A percentile compares a stretch with the other conserved stretches of the same genome.
Conservation (phyloP, 768 basidiomycete species). For the Scleroderma citrinum region DNA sequence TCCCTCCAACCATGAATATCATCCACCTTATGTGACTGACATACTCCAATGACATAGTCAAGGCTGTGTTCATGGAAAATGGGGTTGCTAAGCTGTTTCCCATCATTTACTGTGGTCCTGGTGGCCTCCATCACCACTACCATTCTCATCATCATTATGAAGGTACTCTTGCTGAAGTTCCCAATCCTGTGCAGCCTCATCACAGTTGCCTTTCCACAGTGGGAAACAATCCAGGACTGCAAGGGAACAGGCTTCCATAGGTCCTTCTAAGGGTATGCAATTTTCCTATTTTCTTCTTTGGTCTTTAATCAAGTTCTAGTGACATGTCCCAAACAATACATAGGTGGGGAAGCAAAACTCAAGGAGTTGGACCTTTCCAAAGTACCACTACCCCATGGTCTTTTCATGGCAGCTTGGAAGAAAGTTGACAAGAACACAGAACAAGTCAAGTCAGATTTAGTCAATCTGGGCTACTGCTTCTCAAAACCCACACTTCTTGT, state of each 20-base stretch:
- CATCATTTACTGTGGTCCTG: not conserved
- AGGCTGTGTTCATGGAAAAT: not conserved
- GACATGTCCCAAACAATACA: no score
- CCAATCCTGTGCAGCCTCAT: no score
- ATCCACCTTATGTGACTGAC: not conserved
- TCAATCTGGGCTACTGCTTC: conserved; percentile 6
- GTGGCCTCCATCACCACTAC: not conserved
- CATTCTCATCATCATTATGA: not conserved
- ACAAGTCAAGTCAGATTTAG: not conserved
- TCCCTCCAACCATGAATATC: conserved; percentile 3
- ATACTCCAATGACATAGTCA: not conserved
- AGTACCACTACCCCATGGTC: no score
- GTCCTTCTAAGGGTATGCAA: no score
- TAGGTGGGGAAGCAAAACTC: no score
- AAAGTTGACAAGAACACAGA: not conserved
- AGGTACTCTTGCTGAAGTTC: not conserved
- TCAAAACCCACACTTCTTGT: conserved; percentile 1
- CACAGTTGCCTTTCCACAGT: no score
- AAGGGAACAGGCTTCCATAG: no score
- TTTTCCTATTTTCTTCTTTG: no score
- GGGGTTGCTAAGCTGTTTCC: not conserved
- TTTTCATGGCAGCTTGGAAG: no score
- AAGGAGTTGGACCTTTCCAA: no score
- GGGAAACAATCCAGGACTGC: no score
- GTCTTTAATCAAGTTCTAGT: no score